These are phyloP conservation scores for Syzygium aqueum DNA, from an alignment of 345 rosid genomes.

Conservation along the genomic window DNA sequence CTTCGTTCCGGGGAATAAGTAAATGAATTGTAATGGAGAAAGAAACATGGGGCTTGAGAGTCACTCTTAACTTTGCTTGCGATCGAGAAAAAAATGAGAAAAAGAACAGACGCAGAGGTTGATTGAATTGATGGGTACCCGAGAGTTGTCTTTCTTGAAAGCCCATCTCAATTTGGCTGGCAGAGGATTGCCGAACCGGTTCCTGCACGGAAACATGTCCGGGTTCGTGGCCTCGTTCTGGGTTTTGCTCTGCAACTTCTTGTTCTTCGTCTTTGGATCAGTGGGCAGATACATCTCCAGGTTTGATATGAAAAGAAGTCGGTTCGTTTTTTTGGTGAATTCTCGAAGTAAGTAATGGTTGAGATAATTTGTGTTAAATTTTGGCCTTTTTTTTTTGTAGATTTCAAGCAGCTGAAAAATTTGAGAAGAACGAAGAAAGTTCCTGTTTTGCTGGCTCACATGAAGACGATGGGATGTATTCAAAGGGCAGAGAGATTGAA, in stretches of 20 bases:
- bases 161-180: constrained; percentile 24
- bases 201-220: constrained; percentile 26
- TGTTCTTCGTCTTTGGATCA: constrained; percentile 23
- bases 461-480: neutral
- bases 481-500: neutral
- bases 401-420: constrained; percentile 1
- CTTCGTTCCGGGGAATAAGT: constrained; percentile 1
- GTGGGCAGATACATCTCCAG: constrained; percentile 21
- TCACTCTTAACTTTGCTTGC: constrained; percentile 11
- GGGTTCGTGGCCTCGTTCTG: constrained; percentile 23
- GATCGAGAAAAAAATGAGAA: neutral
- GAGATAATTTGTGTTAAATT: neutral
- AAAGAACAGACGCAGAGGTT: neutral
- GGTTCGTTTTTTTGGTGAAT: neutral
- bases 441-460: constrained; percentile 6
- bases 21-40: neutral
- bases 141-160: constrained; percentile 9
- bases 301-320: constrained; percentile 9
- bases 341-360: neutral
- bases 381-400: constrained; percentile 7
- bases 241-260: constrained; percentile 39
- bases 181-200: constrained; percentile 11
- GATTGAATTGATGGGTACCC: constrained; percentile 29
- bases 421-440: constrained; percentile 6
- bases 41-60: neutral